Base-by-base conservation (phyloP, 768 basidiomycete species). In the Coprinellus micaceus region DNA sequence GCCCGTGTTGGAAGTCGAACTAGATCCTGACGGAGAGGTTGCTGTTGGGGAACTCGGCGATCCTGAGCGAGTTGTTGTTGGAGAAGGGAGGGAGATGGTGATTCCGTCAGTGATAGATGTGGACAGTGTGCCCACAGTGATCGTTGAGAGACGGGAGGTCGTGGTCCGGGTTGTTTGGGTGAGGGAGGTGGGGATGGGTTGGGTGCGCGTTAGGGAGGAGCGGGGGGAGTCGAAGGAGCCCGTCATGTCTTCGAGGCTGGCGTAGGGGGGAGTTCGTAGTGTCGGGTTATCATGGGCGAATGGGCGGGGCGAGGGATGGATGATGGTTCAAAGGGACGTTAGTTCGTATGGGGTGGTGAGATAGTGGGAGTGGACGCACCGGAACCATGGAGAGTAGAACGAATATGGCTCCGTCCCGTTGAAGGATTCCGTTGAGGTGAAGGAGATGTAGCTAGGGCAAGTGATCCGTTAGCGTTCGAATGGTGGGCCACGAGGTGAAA, bases 221-320 rank as follows among this genome's bases (percentile, higher is more conserved):
- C 82, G 66, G 17, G 83, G 80, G 1, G 72, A 67, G 24, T 71
- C 64, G 63, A 84, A 81, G 25, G 81, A 80, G 48, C 87, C 88
- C 12, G 72, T 73, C 86, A 89, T 87, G 37, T 74, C 74, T 36
- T 73, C 67, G 25, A 89, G 71, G 3, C 84, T 88, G n/a, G 6
- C 40, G 19, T 19, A 43, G 5, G 15, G 36, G 60, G 11, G 22
- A 22, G 54, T n/a, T 13, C 46, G 44, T 49, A 29, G 37, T n/a
- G n/a, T n/a, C n/a, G n/a, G n/a, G n/a, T n/a, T n/a, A n/a, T n/a
- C n/a, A n/a, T n/a, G n/a, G n/a, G n/a, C n/a, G n/a, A n/a, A n/a
- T n/a, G n/a, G n/a, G n/a, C n/a, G n/a, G n/a, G n/a, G n/a, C n/a
- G n/a, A n/a, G n/a, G n/a, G n/a, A n/a, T n/a, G n/a, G n/a, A n/a